Percentiles rank a stretch among this genome's conserved stretches.
Conservation (phyloP, 768 basidiomycete species). For the Lactarius pseudohatsudake region DNA sequence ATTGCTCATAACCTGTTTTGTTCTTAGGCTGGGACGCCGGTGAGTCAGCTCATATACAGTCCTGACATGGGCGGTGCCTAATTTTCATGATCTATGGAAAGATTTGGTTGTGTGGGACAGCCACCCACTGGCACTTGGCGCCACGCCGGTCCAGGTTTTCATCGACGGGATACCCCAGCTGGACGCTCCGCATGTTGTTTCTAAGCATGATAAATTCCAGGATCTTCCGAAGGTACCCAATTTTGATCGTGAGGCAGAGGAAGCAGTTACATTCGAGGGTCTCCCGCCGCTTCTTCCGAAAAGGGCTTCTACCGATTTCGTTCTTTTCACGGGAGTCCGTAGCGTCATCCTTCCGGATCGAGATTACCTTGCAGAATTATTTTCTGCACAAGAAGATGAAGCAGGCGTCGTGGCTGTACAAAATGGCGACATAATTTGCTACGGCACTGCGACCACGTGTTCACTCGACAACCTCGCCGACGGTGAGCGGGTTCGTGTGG, state of each 20-base stretch:
- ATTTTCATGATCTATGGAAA: conserved; percentile 72
- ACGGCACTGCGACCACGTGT: conserved; percentile 37
- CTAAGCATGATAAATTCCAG: conserved; percentile 60
- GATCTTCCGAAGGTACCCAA: conserved; percentile 54
- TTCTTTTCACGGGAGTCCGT: conserved; percentile 67
- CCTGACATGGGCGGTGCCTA: conserved; percentile 10
- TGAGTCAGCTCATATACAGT: conserved; percentile 23
- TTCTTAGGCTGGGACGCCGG: conserved; percentile 66
- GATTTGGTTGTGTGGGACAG: conserved; percentile 65
- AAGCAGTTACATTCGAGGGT: conserved; percentile 58
- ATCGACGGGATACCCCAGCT: conserved; percentile 84
- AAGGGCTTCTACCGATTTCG: conserved; percentile 36
- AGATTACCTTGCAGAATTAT: conserved; percentile 37
- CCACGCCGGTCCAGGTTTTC: conserved; percentile 81
- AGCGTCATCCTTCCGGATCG: conserved; percentile 45
- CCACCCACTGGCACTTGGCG: conserved; percentile 75
- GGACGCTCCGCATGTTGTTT: conserved; percentile 43
- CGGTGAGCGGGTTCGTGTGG: conserved; percentile 28
- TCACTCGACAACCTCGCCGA: conserved; percentile 32
- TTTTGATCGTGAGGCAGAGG: conserved; percentile 56
- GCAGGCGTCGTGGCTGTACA: conserved; percentile 48
- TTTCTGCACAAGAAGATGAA: conserved; percentile 27
- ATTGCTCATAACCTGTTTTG: not conserved
- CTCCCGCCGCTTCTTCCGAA: conserved; percentile 58
- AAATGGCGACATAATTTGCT: conserved; percentile 56